Conservation (phyloP, 495 filamentous ascomycete species). For the Xylaria curta region DNA sequence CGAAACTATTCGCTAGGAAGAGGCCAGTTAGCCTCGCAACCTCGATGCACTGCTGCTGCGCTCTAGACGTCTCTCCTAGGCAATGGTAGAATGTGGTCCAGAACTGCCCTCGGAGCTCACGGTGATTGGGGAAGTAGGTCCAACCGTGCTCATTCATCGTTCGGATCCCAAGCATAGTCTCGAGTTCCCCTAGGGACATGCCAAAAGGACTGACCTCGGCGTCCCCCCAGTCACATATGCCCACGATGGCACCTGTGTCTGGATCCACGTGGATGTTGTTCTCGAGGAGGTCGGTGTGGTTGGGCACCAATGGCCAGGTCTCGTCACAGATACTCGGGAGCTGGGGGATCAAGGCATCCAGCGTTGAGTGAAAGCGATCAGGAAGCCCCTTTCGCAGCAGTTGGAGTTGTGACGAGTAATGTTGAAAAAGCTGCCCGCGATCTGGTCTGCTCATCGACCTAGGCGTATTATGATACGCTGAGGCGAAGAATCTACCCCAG, state of each 20-base stretch:
- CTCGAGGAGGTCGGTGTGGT: constrained; percentile 24
- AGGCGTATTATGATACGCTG: background rate
- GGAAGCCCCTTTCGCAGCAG: constrained; percentile 4
- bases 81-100: background rate
- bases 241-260: background rate
- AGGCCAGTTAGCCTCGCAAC: constrained; percentile 14
- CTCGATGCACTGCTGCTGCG: background rate
- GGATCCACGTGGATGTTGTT: constrained; percentile 25
- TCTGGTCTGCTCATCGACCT: background rate
- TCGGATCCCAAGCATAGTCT: constrained; percentile 17
- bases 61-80: constrained; percentile 1
- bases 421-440: background rate
- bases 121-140: constrained; percentile 7
- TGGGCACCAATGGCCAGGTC: constrained; percentile 10
- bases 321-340: constrained; percentile 4
- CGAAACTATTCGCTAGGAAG: constrained; percentile 14
- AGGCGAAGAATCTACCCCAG: constrained; percentile 11
- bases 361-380: background rate
- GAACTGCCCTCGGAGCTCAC: constrained; percentile 16
- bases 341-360: background rate
- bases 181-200: constrained; percentile 16
- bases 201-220: constrained; percentile 19
- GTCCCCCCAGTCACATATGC: constrained; percentile 17
- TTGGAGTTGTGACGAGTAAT: constrained; percentile 6
- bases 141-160: constrained; percentile 13